Base-by-base conservation (phyloP, 2,329 filamentous ascomycete genomes). In the Xylariaceae sp. region DNA sequence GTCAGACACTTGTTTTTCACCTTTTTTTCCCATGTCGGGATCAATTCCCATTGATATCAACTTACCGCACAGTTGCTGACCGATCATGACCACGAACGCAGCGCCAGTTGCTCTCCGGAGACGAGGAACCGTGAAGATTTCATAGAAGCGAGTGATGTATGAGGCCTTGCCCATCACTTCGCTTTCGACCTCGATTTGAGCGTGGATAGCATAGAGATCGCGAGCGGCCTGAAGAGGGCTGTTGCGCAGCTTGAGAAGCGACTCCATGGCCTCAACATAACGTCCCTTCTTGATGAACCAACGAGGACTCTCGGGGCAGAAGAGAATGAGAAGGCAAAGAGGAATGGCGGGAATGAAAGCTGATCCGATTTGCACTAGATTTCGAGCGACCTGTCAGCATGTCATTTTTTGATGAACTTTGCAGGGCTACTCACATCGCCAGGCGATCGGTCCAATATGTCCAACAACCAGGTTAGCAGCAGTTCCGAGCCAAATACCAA, bases 81-180 rank as follows among this genome's bases (percentile, higher is more conserved):
- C 85, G 67, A 88, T 85, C 90, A 95, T 95, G 64, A 93, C 89
- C 0, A 85, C 84, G 63, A 86, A 88, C 0, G 89, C 88, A 6
- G 89, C 90, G 39, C 89, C 79, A 5, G 86, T 92, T 1, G 91
- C 90, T 47, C 87, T 81, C 15, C 87, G 82, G 11, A 88, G 77
- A 51, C 88, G 82, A 1, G 88, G 85, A 59, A 90, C 80, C 6
- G 83, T 88, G 67, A 90, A 88, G 0, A 87, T 75, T 68, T 90
- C 83, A 42, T 79, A 67, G 66, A 90, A 86, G 13, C 88, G 83
- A 30, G 76, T 80, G 52, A 84, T 45, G 66, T 88, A 87, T 70
- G 80, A 85, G 66, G 75, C 80, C 2, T 79, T 66, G 34, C 73
- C 75, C 10, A 79, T 74, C 23, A 81, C 72, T 57, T 80, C 72